Base-by-base conservation (phyloP, 768 basidiomycete genomes). In the Lactarius trivialis region DNA sequence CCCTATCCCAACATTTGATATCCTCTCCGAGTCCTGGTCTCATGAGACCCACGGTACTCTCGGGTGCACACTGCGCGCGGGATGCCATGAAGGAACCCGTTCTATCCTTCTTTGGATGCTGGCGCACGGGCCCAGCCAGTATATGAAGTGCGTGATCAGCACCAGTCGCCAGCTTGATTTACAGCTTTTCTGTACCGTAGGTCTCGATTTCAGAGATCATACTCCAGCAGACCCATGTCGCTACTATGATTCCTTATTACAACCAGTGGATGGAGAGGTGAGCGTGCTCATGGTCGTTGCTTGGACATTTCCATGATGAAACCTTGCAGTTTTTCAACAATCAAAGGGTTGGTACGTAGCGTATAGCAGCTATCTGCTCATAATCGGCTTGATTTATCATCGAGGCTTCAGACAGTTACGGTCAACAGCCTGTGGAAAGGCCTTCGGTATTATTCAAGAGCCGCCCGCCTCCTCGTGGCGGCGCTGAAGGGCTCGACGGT, bases 201-300 rank as follows among this genome's bases (percentile, higher is more conserved):
- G 89, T 93, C 28, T 92, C 91, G 89, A 80, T 93, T 26, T 91
- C 87, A 15, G 93, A 98, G 75, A 86, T 97, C 60, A 97, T 97
- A 94, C 79, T 95, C 2, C 95, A 98, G 73, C 95, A 98, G 74
- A 98, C 95, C 0, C 93, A 96, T 72, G 94, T 97, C 36, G 80
- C 75, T 5, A 93, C 93, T 1, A 93, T 96, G n/a, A 93, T 95
- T 68, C 90, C 90, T 1, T 98, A 97, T 74, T 98, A 91, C 73
- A 85, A 83, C 56, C 81, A 81, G 26, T 98, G 93, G 93, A 91
- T 95, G 81, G 76, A 78, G 67, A 86, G 79, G 90, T 91, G 65
- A 62, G 82, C 76, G 24, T 24, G 43, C 32, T 41, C 43, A 11
- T 60, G 19, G 65, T 33, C 39, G 63, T 4, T 32, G 14, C 54